Conservation (phyloP, 345 rosid species). For the Syzygium grande region DNA sequence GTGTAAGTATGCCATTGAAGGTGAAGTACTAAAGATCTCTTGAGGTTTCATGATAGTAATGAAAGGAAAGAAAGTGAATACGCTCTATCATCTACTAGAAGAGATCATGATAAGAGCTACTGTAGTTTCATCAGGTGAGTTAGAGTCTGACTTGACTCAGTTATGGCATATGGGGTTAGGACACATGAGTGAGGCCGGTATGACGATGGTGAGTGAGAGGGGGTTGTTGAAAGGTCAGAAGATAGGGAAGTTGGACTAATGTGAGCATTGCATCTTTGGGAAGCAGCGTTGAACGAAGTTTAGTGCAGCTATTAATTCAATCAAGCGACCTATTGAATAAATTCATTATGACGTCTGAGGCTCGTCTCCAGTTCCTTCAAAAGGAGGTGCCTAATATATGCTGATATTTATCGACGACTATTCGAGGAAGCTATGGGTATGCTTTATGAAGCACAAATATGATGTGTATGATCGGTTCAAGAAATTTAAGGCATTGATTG, state of each 20-base stretch:
- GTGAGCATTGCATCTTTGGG: neutral
- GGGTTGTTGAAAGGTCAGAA: neutral
- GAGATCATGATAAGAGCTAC: rapidly evolving
- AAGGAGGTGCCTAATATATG: neutral
- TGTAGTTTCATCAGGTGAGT: neutral
- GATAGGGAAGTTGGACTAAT: too few relatives aligned
- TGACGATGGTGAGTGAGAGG: neutral
- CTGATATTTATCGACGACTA: too few relatives aligned
- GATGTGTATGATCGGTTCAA: neutral
- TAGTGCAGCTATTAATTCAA: too few relatives aligned
- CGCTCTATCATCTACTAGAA: neutral
- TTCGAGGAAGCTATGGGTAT: too few relatives aligned
- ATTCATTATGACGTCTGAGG: too few relatives aligned
- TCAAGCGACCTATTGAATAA: neutral
- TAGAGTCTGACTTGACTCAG: neutral
- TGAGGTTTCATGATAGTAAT: too few relatives aligned
- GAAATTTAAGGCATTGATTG: neutral
- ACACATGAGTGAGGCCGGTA: neutral
- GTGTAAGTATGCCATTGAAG: neutral
- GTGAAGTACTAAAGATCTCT: neutral
- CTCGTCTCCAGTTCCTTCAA: rapidly evolving
- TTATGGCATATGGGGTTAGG: neutral
- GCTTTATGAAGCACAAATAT: neutral
- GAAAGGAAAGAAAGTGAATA: too few relatives aligned
- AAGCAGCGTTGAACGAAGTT: rapidly evolving